Evolutionary conservation across 179 eudicot species (phyloP).

Genomic region (Silene coronaria): DNA sequence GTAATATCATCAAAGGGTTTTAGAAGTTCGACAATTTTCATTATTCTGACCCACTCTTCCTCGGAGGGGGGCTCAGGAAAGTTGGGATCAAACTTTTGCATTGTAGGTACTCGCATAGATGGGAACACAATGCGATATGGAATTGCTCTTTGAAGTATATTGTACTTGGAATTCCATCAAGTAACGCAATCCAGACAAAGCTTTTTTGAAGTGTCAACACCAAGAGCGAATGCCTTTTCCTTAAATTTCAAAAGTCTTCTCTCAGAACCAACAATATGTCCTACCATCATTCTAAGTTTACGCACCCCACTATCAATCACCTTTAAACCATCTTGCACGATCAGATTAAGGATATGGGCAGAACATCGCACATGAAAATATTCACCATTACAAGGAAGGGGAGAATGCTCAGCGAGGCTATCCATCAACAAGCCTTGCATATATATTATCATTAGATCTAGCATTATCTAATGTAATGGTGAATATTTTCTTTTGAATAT

Average conservation of each 20-base stretch:
- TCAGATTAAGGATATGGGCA: constrained; percentile 17
- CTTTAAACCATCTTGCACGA: constrained; percentile 11
- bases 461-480: too few species aligned
- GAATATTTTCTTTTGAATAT: too few species aligned
- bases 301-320: too few species aligned
- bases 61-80: not conserved
- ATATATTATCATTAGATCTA: too few species aligned
- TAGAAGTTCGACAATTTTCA: not conserved
- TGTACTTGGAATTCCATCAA: constrained; percentile 11
- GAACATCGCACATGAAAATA: too few species aligned
- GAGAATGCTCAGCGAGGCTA: too few species aligned
- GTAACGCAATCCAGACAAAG: constrained; percentile 7
- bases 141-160: constrained; percentile 8
- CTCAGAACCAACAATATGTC: constrained; percentile 13
- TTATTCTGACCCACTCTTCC: not conserved
- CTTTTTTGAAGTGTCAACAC: not conserved
- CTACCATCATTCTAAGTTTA: not conserved
- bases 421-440: too few species aligned
- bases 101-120: not conserved
- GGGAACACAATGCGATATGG: not conserved
- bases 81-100: not conserved
- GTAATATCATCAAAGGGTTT: constrained; percentile 20
- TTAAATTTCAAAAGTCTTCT: not conserved
- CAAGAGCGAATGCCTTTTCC: not conserved
- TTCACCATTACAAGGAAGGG: too few species aligned